Evolutionary conservation across 352 stramenopile species (phyloP).

Genomic region (Phytophthora cactorum): DNA sequence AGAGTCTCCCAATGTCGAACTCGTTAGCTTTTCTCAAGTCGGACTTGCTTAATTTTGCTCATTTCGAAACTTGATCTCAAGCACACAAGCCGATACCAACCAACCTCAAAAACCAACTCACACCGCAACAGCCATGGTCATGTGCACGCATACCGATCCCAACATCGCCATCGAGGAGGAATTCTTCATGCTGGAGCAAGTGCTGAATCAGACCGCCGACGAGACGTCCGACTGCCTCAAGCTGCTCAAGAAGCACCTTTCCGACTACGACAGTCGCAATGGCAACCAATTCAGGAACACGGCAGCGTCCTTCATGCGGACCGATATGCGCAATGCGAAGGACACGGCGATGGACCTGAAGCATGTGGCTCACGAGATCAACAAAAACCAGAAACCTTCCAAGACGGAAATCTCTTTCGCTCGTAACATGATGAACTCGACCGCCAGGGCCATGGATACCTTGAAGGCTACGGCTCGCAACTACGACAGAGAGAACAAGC

Average conservation of each 20-base stretch:
- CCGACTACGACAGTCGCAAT: slow-evolving; percentile 36
- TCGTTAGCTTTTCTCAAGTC: too few species aligned
- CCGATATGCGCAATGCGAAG: slow-evolving; percentile 32
- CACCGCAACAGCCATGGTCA: not conserved
- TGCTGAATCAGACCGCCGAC: slow-evolving; percentile 27
- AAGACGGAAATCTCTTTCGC: slow-evolving; percentile 25
- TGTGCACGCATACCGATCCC: slow-evolving; percentile 27
- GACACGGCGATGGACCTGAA: slow-evolving; percentile 31
- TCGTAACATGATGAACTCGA: slow-evolving; percentile 29
- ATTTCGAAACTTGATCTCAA: slow-evolving; percentile 34
- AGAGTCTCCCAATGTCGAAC: too few species aligned
- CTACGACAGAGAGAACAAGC: slow-evolving; percentile 33
- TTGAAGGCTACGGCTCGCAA: slow-evolving; percentile 28
- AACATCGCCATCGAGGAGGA: slow-evolving; percentile 24
- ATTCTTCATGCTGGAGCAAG: slow-evolving; percentile 32
- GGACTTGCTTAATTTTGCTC: not conserved
- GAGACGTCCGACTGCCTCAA: slow-evolving; percentile 25
- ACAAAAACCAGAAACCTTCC: slow-evolving; percentile 17
- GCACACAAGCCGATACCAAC: too few species aligned
- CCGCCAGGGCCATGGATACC: slow-evolving; percentile 21
- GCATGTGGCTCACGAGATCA: slow-evolving; percentile 26
- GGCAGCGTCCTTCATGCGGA: slow-evolving; percentile 29
- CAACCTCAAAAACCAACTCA: too few species aligned
- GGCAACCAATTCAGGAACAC: slow-evolving; percentile 36
- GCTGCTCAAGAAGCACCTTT: slow-evolving; percentile 32